Evolutionary conservation across 2,329 filamentous ascomycete species (phyloP), one percentile per base, ranked within the genome.

Genomic region (Colletotrichum salicis): DNA sequence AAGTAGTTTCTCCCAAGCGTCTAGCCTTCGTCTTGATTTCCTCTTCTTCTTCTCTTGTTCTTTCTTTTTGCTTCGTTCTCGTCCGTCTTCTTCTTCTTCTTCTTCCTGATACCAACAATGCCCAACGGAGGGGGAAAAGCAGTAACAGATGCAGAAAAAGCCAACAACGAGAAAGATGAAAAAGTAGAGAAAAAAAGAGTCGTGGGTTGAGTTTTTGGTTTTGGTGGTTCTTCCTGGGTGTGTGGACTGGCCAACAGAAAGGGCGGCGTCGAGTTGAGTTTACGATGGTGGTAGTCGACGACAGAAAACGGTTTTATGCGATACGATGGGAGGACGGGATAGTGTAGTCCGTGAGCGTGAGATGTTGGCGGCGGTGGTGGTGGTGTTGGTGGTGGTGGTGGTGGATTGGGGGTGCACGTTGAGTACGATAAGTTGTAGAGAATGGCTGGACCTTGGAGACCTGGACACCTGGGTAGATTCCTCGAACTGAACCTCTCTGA

Each of bases 361-460:
- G 41, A 61, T 62, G 37, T 41, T 41, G 37, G 13, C 13, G 35
- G 35, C 15, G 35, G 35, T 15, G 12, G 37, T 37, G 35, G 35
- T 37, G 35, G 35, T 41, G 35, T 41, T 41, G 37, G 4, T 37
- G 35, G 35, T 29, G 27, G 13, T 13, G 15, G 41, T 45, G 19
- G 41, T 19, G 19, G 41, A 24, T 33, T 33, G n/a, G 33, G 45
- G 59, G 59, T 62, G 59, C 59, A 62, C 59, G 59, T 62, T 62
- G 59, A 62, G 41, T 62, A 52, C 59, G 59, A 62, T 62, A 62
- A 62, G 59, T 52, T 62, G 37, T 68, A 68, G 65, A 69, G 52
- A 69, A 58, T 57, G 65, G 65, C 69, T 69, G 65, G 58, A 64
- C 69, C 58, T 69, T 69, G 45, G 31, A 52, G 22, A 54, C 56